Evolutionary conservation across 1,284 basidiomycete genomes (phyloP), one percentile per base, ranked within the genome.

Genomic region (Volvariella surrecta): DNA sequence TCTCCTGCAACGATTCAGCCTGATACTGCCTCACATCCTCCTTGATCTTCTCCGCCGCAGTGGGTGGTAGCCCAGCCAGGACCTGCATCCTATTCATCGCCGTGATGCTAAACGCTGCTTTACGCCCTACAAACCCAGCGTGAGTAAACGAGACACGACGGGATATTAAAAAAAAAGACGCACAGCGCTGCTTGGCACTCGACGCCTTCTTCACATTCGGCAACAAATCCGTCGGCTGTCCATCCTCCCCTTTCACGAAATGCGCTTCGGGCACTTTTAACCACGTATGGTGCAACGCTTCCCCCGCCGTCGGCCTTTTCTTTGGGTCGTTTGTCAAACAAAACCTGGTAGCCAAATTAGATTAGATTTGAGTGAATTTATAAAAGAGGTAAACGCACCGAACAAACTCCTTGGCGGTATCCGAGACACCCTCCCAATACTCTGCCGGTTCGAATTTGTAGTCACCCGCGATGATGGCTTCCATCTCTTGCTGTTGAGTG

Each of bases 391-490:
- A n/a, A n/a, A n/a, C n/a, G 39, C 71, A 64, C 8, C 64, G 58
- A 38, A 97, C 87, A 60, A 97, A 97, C 52, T 82, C 76, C 47
- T 81, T 79, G 1, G 91, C 93, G 6, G 83, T 77, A 9, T 79
- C 72, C 0, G 87, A 89, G 3, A 92, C 88, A 48, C 86, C 88
- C 35, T 63, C 70, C 91, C 91, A 94, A 65, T 93, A 93, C 59
- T 93, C 89, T 47, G 66, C 72, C 6, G 92, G 92, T 62, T 91
- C 89, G 57, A 95, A 96, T 58, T 81, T 83, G 68, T 90, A 96
- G 64, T 94, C 88, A 16, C 91, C 93, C 1, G 77, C 77, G 47
- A 92, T 81, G 68, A 96, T 96, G 13, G 93, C 93, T 58, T 93
- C 82, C 87, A 90, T 92, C 63, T 93, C 90, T 51, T 80, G 76